Conservation (phyloP, 192 early-diverging fungal species). For the Rhizophlyctis rosea region DNA sequence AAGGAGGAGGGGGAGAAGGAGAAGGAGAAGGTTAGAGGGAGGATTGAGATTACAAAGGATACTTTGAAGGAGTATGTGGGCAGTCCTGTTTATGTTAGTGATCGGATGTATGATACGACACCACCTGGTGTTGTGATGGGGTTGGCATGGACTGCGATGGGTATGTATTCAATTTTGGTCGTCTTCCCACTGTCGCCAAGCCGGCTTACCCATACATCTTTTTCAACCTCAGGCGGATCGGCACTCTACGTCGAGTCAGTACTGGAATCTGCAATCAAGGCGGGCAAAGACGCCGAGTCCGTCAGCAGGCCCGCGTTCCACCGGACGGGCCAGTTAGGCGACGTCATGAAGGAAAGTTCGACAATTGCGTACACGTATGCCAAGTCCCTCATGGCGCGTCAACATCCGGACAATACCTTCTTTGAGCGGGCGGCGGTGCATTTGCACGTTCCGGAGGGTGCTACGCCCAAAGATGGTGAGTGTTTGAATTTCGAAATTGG, state of each 20-base stretch:
- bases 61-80: slow-evolving; percentile 94
- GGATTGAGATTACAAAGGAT: slow-evolving; percentile 62
- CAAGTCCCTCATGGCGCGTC: slow-evolving; percentile 71
- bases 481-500: no score
- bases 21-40: slow-evolving; percentile 33
- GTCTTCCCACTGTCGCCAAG: background rate
- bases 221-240: slow-evolving; percentile 62
- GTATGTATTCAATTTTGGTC: slow-evolving; percentile 37
- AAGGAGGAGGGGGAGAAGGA: slow-evolving; percentile 30
- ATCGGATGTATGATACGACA: slow-evolving; percentile 87
- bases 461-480: slow-evolving; percentile 94
- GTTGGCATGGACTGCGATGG: slow-evolving; percentile 96
- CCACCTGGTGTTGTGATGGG: slow-evolving; percentile 98
- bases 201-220: slow-evolving; percentile 10
- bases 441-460: slow-evolving; percentile 95
- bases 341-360: slow-evolving; percentile 98
- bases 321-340: slow-evolving; percentile 94
- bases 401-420: slow-evolving; percentile 84
- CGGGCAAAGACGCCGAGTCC: no score
- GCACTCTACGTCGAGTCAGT: slow-evolving; percentile 95
- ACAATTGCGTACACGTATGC: slow-evolving; percentile 96
- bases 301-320: slow-evolving; percentile 59
- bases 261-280: slow-evolving; percentile 69
- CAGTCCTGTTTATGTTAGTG: slow-evolving; percentile 78
- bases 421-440: slow-evolving; percentile 89